Base-by-base conservation (phyloP, 2,329 filamentous ascomycete genomes). In the Trichoderma breve region DNA sequence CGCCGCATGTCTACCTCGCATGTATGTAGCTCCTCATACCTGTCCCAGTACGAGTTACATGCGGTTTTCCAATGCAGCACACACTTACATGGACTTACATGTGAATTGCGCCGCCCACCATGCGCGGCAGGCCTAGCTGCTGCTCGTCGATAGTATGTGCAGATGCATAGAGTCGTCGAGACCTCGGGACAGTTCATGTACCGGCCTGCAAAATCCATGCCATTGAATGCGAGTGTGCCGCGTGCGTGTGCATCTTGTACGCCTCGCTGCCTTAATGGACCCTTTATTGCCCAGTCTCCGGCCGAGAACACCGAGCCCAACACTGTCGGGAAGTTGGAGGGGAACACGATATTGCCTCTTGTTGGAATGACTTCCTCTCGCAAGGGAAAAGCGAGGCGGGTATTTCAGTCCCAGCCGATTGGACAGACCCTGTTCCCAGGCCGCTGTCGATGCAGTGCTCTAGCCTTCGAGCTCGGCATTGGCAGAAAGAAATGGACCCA, bases 341-440 rank as follows among this genome's bases (percentile, higher is more conserved):
- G 24, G 43, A 8, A 30, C 30, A 15, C 26, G 69, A 51, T 55
- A 26, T 26, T 64, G 24, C 36, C 43, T 28, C 47, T 51, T 69
- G 66, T 28, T 61, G 66, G 66, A 62, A 69, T 61, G 66, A 24
- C 57, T 14, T n/a, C 18, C 15, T 47, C 28, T 47, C 36, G 47
- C 47, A 70, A 53, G n/a, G 43, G 53, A 51, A 58, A 63, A 11
- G 47, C 43, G 9, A 61, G 39, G 66, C 66, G 57, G 66, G 39
- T 39, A 61, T 61, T 51, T 65, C 61, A 71, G 69, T 47, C 34
- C 69, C 61, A 65, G 61, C 69, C 61, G 61, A 71, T 65, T 71
- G 69, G 69, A 60, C 61, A 58, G 24, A 39, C 60, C 60, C 55
- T 53, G 57, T 70, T 36, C 24, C 39, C 64, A 67, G 34, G 68